phyloP scores from a whole-genome alignment of 306 rosid species.

The Vicia faba region DNA sequence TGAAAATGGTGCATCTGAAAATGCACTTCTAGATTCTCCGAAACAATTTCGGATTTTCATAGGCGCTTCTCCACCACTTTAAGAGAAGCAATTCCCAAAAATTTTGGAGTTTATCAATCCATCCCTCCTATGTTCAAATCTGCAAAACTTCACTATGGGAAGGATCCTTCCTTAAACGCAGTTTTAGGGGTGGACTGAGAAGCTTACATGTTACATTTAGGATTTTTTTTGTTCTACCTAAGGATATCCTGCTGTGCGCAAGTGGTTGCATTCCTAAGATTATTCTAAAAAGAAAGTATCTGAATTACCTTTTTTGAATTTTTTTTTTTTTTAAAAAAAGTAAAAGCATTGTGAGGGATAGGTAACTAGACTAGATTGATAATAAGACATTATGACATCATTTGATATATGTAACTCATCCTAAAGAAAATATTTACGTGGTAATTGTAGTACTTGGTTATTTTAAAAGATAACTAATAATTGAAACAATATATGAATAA shows the following conservation, averaged over 20 bases:
- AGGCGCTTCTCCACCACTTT: too few species aligned
- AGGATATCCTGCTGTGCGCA: too few species aligned
- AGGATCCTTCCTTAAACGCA: too few species aligned
- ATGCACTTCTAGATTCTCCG: too few species aligned
- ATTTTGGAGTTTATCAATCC: too few species aligned
- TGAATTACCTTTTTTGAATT: not conserved
- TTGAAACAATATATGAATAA: constrained; percentile 10
- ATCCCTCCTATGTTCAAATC: too few species aligned
- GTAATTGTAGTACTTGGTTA: not conserved
- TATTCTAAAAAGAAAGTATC: not conserved
- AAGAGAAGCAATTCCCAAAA: too few species aligned
- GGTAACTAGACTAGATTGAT: not conserved
- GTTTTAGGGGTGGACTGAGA: too few species aligned
- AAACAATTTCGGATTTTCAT: too few species aligned
- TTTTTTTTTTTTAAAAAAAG: not conserved
- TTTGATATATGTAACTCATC: not conserved
- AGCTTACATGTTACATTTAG: too few species aligned
- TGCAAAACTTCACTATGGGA: too few species aligned
- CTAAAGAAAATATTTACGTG: not conserved
- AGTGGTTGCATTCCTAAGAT: not conserved
- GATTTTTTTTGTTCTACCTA: not conserved
- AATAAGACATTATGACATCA: not conserved
- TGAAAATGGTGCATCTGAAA: too few species aligned
- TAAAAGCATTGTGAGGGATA: not conserved
- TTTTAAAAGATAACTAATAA: not conserved